Evolutionary conservation across 306 rosid species (phyloP), one percentile per base, ranked within the genome.

Genomic region (Carpinus fangiana): DNA sequence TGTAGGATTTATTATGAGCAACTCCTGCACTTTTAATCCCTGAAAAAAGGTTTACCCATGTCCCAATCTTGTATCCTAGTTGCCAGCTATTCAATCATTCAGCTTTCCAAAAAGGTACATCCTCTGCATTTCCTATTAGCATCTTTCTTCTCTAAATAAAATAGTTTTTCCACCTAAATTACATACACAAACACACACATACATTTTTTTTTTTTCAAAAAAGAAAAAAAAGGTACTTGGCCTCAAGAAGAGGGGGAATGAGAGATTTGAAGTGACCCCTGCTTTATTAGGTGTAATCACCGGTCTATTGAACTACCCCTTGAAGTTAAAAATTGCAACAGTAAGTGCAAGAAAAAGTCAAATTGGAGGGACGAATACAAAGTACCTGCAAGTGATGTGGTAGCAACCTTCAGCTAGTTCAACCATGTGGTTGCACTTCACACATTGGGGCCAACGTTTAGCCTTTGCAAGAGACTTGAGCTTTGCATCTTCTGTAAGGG

Each of bases 371-470:
- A 57, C 3, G 46, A 47, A 69, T 26, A 47, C 21, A 31, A 10
- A 45, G 20, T 76, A 90, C 93, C 90, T 90, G 93, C 91, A 88
- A 34, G 86, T 86, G 73, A 88, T 90, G 78, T 90, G 90, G 78
- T 78, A 78, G 78, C 94, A 90, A 65, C 94, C 94, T 77, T 80
- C 88, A 28, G 85, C 46, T 55, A 88, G 90, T 79, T 90, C 94
- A 80, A 88, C 76, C 84, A 90, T 77, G 57, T 82, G 86, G 62
- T 57, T 80, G 83, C 90, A 90, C 80, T 88, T 88, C 70, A 77
- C 79, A 77, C 94, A 90, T 76, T 78, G 86, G 47, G 85, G 85
- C 94, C 94, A 88, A 26, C 28, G 73, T 21, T 75, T 79, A 3
- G 3, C 43, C 41, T 69, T 45, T 31, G 86, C 91, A 60, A 90